phyloP scores from a whole-genome alignment of 805 yeast genomes.

The Sporopachydermia quercuum region DNA sequence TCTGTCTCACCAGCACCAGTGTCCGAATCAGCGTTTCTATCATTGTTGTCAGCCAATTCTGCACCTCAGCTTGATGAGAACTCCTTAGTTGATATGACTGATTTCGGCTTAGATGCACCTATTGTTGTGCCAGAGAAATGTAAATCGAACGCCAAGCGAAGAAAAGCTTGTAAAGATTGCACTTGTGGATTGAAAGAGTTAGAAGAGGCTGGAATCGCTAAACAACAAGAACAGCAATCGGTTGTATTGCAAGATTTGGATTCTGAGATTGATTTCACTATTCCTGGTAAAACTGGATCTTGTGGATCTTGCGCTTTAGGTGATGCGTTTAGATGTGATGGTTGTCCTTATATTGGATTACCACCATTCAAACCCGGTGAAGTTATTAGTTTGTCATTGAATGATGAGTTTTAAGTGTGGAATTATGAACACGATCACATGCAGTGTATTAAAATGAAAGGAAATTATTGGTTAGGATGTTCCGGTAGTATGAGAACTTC shows the following conservation, averaged over 20 bases:
- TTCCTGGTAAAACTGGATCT: slow-evolving; percentile 95
- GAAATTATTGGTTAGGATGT: too few species aligned
- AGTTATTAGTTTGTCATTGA: slow-evolving; percentile 41
- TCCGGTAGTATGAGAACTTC: too few species aligned
- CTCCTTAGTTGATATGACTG: background rate
- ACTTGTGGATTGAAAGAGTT: slow-evolving; percentile 90
- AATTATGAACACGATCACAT: too few species aligned
- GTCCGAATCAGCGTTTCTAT: background rate
- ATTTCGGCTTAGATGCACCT: background rate
- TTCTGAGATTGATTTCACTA: slow-evolving; percentile 90
- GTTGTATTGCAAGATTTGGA: slow-evolving; percentile 39
- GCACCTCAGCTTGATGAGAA: background rate
- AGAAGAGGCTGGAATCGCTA: slow-evolving; percentile 46
- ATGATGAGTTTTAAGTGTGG: slow-evolving; percentile 1
- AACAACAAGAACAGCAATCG: slow-evolving; percentile 24
- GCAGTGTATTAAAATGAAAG: too few species aligned
- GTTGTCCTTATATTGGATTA: slow-evolving; percentile 92
- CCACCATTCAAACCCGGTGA: slow-evolving; percentile 99
- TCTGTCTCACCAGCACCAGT: too few species aligned
- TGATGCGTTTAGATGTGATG: slow-evolving; percentile 96
- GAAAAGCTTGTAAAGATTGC: slow-evolving; percentile 96
- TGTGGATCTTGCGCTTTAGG: slow-evolving; percentile 97
- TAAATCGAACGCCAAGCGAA: slow-evolving; percentile 28
- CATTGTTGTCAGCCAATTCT: background rate
- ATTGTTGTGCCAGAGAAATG: background rate